Percentiles rank a stretch among this genome's conserved stretches.
Evolutionary conservation across 768 basidiomycete genomes (phyloP).

Genomic region (Coprinopsis strossmayeri): DNA sequence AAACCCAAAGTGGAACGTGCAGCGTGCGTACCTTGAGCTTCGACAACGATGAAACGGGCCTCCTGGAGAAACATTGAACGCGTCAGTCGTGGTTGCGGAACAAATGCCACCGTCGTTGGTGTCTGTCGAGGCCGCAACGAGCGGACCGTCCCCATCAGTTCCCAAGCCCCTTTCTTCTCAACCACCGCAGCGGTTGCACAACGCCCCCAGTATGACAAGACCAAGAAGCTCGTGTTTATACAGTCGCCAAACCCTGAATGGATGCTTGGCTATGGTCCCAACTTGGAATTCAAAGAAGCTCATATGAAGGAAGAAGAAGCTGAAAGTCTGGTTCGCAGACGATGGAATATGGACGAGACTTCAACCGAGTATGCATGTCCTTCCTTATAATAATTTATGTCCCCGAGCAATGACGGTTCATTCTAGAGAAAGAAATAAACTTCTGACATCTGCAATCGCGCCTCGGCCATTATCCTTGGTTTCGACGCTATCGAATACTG

Average conservation of each 20-base stretch:
- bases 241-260: slow-evolving; percentile 34
- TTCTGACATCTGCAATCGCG: slow-evolving; percentile 52
- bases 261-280: slow-evolving; percentile 34
- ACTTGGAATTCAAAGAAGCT: background rate
- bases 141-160: background rate
- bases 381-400: slow-evolving; percentile 4
- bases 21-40: too few species aligned
- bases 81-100: too few species aligned
- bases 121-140: background rate
- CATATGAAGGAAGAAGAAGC: slow-evolving; percentile 23
- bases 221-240: slow-evolving; percentile 26
- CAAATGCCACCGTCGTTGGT: too few species aligned
- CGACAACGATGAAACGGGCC: background rate
- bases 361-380: slow-evolving; percentile 19
- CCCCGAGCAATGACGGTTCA: background rate
- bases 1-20: too few species aligned
- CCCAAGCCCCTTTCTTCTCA: background rate
- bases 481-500: slow-evolving; percentile 47
- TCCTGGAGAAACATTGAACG: background rate
- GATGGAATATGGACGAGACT: slow-evolving; percentile 32
- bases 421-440: slow-evolving; percentile 29
- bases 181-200: background rate
- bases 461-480: slow-evolving; percentile 69
- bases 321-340: slow-evolving; percentile 21
- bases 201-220: slow-evolving; percentile 18